These are phyloP conservation scores for Flaveria robusta DNA, from an alignment of 129 eudicot species.

Conservation along the genomic window DNA sequence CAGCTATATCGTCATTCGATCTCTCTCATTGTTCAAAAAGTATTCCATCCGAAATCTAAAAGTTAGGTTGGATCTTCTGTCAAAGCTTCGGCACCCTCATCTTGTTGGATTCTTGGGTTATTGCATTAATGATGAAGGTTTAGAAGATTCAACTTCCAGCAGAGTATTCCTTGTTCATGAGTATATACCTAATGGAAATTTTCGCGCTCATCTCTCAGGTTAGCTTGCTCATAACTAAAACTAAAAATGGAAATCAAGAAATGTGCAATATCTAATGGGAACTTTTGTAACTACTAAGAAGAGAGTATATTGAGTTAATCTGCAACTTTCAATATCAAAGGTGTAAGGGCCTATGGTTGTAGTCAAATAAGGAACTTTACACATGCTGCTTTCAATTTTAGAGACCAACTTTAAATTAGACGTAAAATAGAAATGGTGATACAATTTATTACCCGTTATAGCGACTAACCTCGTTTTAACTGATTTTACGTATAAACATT, in stretches of 20 bases:
- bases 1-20: slow-evolving; percentile 52
- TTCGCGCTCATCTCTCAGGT: slow-evolving; percentile 78
- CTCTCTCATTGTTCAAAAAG: slow-evolving; percentile 56
- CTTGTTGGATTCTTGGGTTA: slow-evolving; percentile 74
- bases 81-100: slow-evolving; percentile 88
- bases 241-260: not conserved
- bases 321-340: not conserved
- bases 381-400: not conserved
- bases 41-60: slow-evolving; percentile 67
- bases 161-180: slow-evolving; percentile 78
- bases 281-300: not conserved
- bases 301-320: not conserved
- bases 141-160: slow-evolving; percentile 56
- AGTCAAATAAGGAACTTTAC: not conserved
- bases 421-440: not conserved
- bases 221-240: slow-evolving; percentile 26
- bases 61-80: slow-evolving; percentile 70
- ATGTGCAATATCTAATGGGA: not conserved
- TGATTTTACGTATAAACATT: not conserved
- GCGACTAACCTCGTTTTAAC: not conserved
- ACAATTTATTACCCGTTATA: not conserved
- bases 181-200: slow-evolving; percentile 72
- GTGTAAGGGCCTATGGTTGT: not conserved
- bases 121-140: slow-evolving; percentile 69
- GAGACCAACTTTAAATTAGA: not conserved